Evolutionary conservation across 2,329 filamentous ascomycete genomes (phyloP).

Genomic region (Cladosporium sp.): DNA sequence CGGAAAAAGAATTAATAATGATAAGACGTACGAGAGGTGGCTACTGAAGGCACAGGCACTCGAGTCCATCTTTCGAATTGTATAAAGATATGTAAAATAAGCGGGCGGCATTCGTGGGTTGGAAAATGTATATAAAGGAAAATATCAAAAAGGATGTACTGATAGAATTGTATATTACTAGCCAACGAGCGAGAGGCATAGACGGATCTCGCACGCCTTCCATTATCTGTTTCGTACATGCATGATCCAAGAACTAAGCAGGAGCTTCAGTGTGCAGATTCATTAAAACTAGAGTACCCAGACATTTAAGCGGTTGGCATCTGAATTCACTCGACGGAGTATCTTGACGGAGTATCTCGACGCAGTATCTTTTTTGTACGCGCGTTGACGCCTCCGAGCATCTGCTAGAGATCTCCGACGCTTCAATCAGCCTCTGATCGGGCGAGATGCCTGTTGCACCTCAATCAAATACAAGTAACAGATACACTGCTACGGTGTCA

Average conservation of each 20-base stretch:
- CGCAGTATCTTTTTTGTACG: background rate
- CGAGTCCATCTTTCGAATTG: conserved; percentile 3
- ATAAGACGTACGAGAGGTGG: conserved; percentile 2
- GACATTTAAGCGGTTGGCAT: background rate
- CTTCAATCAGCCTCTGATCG: background rate
- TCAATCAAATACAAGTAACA: background rate
- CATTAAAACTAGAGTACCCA: background rate
- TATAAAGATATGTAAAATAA: background rate
- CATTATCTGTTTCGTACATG: background rate
- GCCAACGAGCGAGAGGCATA: background rate
- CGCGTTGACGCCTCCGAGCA: background rate
- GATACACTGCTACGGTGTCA: background rate
- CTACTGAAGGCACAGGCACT: background rate
- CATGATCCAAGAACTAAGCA: background rate
- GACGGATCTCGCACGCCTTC: background rate
- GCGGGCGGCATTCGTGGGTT: background rate
- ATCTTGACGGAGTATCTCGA: background rate
- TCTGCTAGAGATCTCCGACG: background rate
- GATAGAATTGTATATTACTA: background rate
- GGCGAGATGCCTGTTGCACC: background rate
- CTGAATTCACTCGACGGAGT: background rate
- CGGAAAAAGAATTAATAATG: conserved; percentile 7
- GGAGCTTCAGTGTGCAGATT: background rate
- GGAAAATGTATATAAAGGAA: background rate
- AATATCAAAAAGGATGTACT: background rate